Percentiles rank a stretch among this genome's conserved stretches.
Conservation (phyloP, 2,329 filamentous ascomycete genomes). For the Ascocoryne sarcoides region DNA sequence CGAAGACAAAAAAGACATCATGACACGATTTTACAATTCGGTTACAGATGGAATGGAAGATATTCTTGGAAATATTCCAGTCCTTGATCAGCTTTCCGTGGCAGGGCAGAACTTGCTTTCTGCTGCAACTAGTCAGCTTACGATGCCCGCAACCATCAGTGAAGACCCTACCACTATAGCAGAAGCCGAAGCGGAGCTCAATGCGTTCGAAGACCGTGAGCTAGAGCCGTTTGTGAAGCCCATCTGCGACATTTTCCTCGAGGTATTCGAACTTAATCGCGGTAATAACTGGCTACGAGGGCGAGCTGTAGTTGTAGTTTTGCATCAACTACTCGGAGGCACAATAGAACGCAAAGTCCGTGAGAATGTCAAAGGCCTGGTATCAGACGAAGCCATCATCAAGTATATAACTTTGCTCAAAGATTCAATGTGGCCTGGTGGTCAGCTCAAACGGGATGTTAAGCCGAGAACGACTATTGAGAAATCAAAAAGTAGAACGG, state of each 20-base stretch:
- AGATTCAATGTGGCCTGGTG: slow-evolving; percentile 75
- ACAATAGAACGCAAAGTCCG: slow-evolving; percentile 94
- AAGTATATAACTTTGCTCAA: slow-evolving; percentile 67
- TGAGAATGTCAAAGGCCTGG: slow-evolving; percentile 65
- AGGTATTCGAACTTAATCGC: slow-evolving; percentile 87
- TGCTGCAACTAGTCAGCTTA: slow-evolving; percentile 59
- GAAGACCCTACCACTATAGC: slow-evolving; percentile 46
- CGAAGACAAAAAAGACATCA: slow-evolving; percentile 74
- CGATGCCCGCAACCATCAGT: slow-evolving; percentile 41
- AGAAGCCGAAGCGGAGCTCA: slow-evolving; percentile 88
- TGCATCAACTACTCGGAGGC: slow-evolving; percentile 90
- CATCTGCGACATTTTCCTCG: slow-evolving; percentile 94
- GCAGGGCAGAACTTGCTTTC: slow-evolving; percentile 87
- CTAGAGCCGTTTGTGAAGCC: slow-evolving; percentile 95
- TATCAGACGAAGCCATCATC: slow-evolving; percentile 71
- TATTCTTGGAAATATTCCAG: slow-evolving; percentile 89
- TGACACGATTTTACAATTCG: slow-evolving; percentile 90
- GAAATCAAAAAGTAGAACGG: slow-evolving; percentile 71
- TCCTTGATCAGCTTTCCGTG: slow-evolving; percentile 85
- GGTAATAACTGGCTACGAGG: slow-evolving; percentile 97
- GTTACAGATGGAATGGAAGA: slow-evolving; percentile 98
- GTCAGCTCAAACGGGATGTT: slow-evolving; percentile 40
- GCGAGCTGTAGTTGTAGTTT: slow-evolving; percentile 86
- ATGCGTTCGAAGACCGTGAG: slow-evolving; percentile 84
- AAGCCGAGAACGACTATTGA: slow-evolving; percentile 58